Conservation (phyloP, 1,284 basidiomycete species). For the Irpex sp. region DNA sequence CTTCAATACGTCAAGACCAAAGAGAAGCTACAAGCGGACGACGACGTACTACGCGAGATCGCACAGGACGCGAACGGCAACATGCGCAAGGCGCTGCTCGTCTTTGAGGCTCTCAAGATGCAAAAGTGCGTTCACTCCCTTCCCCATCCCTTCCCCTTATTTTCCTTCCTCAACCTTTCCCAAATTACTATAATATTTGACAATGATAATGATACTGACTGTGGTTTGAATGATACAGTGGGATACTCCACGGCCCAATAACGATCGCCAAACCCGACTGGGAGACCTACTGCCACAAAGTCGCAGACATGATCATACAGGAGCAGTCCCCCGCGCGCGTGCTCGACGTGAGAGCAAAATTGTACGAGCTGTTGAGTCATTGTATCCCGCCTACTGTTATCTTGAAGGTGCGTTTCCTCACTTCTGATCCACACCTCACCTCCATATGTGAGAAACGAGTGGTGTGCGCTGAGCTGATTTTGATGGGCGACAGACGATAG, state of each 20-base stretch:
- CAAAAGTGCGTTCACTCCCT: conserved; percentile 60
- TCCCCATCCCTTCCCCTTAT: too few relatives aligned
- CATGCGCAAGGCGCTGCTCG: conserved; percentile 90
- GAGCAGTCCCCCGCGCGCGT: conserved; percentile 92
- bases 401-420: conserved; percentile 73
- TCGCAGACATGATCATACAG: conserved; percentile 90
- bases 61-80: conserved; percentile 85
- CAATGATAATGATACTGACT: too few relatives aligned
- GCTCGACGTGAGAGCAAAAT: conserved; percentile 88
- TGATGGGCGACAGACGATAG: too few relatives aligned
- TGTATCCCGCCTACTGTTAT: conserved; percentile 96
- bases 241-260: conserved; percentile 70
- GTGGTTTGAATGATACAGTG: conserved; percentile 30
- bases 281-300: conserved; percentile 96
- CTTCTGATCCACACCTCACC: too few relatives aligned
- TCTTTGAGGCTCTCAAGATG: conserved; percentile 95
- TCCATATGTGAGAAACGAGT: too few relatives aligned
- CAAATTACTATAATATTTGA: too few relatives aligned
- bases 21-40: conserved; percentile 80
- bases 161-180: too few relatives aligned
- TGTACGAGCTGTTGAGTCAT: conserved; percentile 95
- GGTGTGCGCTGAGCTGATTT: too few relatives aligned
- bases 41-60: conserved; percentile 68
- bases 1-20: conserved; percentile 80
- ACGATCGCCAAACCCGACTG: conserved; percentile 95